phyloP scores from a whole-genome alignment of 192 early-diverging fungal genomes.

The Coemansia sp. region DNA sequence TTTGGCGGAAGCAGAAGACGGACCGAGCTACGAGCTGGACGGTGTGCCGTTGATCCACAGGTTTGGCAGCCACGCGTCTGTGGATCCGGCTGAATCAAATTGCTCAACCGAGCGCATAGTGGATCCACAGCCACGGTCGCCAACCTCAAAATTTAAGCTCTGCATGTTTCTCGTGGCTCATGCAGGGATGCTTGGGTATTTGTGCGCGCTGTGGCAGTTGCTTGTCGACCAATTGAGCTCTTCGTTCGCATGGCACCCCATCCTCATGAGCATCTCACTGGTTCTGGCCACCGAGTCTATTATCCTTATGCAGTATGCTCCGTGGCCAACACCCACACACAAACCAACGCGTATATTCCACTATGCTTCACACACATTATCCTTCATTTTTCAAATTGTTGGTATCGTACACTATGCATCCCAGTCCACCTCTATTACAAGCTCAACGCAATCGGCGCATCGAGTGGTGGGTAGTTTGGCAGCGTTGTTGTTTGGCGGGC shows the following conservation, averaged over 20 bases:
- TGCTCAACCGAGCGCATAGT: background rate
- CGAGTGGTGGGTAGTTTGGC: conserved; percentile 7
- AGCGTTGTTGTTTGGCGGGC: conserved; percentile 8
- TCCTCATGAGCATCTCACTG: conserved; percentile 28
- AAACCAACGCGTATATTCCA: background rate
- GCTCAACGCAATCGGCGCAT: conserved; percentile 2
- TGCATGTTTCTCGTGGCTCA: conserved; percentile 9
- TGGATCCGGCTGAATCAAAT: background rate
- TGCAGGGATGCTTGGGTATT: conserved; percentile 5
- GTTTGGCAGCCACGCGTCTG: background rate
- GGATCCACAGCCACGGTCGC: background rate
- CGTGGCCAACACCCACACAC: conserved; percentile 9
- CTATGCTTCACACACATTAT: background rate
- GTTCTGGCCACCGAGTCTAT: conserved; percentile 18
- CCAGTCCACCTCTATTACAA: background rate
- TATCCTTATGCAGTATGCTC: conserved; percentile 13
- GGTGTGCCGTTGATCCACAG: background rate
- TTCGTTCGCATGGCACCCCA: conserved; percentile 27
- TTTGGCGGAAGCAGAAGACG: background rate
- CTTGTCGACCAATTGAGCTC: background rate
- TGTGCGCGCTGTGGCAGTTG: conserved; percentile 1
- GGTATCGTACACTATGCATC: conserved; percentile 6
- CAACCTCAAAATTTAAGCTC: background rate
- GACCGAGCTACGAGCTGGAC: background rate
- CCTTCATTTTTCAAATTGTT: background rate